Evolutionary conservation across 345 rosid genomes (phyloP).

Genomic region (Eutrema yunnanense): DNA sequence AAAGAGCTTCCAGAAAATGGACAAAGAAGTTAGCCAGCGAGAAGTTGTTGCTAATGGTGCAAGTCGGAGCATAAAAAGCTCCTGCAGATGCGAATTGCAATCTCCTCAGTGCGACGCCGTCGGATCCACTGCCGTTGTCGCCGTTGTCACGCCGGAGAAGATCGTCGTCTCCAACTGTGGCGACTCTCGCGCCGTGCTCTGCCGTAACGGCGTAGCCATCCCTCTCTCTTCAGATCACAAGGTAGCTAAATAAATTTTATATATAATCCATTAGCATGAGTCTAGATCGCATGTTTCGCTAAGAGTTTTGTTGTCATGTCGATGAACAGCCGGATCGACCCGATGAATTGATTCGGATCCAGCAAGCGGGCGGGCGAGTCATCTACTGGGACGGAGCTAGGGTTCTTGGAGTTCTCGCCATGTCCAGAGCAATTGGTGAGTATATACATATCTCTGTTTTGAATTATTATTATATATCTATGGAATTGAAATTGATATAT

Average conservation of each 20-base stretch:
- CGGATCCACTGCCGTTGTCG: conserved; percentile 82
- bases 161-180: conserved; percentile 78
- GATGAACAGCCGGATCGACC: conserved; percentile 77
- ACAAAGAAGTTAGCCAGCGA: conserved; percentile 44
- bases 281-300: neutral
- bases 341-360: conserved; percentile 66
- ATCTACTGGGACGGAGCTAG: conserved; percentile 89
- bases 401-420: conserved; percentile 82
- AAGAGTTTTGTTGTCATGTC: neutral
- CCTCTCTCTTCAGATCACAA: conserved; percentile 82
- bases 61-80: neutral
- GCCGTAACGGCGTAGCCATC: conserved; percentile 64
- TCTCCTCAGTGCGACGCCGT: conserved; percentile 83
- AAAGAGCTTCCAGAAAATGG: conserved; percentile 55
- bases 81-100: conserved; percentile 69
- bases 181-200: conserved; percentile 84
- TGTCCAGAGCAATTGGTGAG: conserved; percentile 88
- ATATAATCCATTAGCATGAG: neutral
- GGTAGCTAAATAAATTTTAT: conserved; percentile 22
- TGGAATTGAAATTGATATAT: neutral
- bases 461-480: neutral
- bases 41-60: conserved; percentile 11
- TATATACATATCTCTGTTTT: neutral
- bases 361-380: conserved; percentile 75
- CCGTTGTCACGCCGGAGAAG: conserved; percentile 59